These are phyloP conservation scores for Penicillium capsulatum DNA, from an alignment of 2,329 filamentous ascomycete species.

Conservation along the genomic window DNA sequence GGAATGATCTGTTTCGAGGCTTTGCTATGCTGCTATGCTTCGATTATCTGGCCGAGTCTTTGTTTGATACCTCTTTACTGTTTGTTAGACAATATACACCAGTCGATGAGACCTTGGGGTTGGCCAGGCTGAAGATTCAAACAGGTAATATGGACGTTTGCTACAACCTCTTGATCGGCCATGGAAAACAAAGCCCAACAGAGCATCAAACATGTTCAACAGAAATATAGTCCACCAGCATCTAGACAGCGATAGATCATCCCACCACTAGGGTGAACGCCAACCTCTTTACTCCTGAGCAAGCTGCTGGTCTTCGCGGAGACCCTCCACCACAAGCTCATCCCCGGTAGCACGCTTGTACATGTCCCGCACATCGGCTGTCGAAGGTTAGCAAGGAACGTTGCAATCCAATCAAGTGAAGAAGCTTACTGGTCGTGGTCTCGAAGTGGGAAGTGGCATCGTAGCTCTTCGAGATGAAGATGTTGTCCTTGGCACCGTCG, in stretches of 20 bases:
- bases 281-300: conserved; percentile 35
- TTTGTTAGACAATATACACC: not conserved
- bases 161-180: conserved; percentile 9
- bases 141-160: conserved; percentile 18
- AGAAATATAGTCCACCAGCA: conserved; percentile 28
- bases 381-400: conserved; percentile 5
- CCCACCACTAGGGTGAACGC: conserved; percentile 9
- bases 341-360: conserved; percentile 79
- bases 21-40: no score
- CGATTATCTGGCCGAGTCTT: no score
- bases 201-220: conserved; percentile 24
- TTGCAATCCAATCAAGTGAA: not conserved
- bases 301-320: conserved; percentile 63
- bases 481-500: conserved; percentile 77
- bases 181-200: conserved; percentile 14
- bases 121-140: no score
- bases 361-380: conserved; percentile 91
- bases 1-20: not conserved
- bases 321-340: conserved; percentile 80
- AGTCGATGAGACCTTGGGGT: no score
- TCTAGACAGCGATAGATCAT: conserved; percentile 30
- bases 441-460: conserved; percentile 98
- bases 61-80: no score
- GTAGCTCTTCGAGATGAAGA: conserved; percentile 98
- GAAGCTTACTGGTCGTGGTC: conserved; percentile 62